These are phyloP conservation scores for Brettanomyces naardenensis DNA, from an alignment of 805 yeast species.

Conservation along the genomic window DNA sequence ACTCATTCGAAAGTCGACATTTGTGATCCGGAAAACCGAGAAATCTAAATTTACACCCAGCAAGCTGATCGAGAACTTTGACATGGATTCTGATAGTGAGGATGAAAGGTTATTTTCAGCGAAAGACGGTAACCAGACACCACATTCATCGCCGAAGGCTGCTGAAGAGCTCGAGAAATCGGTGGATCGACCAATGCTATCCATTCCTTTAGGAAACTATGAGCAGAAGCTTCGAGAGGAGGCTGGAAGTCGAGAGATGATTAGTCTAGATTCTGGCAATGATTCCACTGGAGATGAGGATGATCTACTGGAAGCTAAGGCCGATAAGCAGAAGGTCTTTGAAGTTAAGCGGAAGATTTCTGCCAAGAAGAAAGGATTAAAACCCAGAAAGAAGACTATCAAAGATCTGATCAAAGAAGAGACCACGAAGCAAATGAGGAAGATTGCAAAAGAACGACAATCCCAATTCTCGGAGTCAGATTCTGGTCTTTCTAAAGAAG, in stretches of 20 bases:
- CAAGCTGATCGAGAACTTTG: conserved; percentile 16
- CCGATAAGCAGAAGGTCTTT: conserved; percentile 1
- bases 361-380: not conserved
- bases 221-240: not conserved
- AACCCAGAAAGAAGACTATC: not conserved
- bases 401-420: conserved; percentile 2
- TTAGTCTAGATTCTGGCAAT: conserved; percentile 3
- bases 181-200: not conserved
- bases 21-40: conserved; percentile 11
- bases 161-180: not conserved
- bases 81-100: conserved; percentile 12
- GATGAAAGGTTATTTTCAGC: conserved; percentile 9
- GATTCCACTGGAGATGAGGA: not conserved
- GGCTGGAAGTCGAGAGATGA: conserved; percentile 1
- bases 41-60: conserved; percentile 15
- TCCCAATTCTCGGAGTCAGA: too few species aligned
- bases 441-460: not conserved
- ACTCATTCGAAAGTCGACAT: conserved; percentile 11
- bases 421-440: conserved; percentile 2
- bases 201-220: conserved; percentile 2
- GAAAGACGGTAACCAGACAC: not conserved
- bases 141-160: conserved; percentile 6
- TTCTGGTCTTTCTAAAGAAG: not conserved
- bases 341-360: conserved; percentile 2
- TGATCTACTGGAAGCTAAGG: not conserved